These are phyloP conservation scores for Flueggea neowawraea DNA, from an alignment of 441 rosid species.

Conservation along the genomic window DNA sequence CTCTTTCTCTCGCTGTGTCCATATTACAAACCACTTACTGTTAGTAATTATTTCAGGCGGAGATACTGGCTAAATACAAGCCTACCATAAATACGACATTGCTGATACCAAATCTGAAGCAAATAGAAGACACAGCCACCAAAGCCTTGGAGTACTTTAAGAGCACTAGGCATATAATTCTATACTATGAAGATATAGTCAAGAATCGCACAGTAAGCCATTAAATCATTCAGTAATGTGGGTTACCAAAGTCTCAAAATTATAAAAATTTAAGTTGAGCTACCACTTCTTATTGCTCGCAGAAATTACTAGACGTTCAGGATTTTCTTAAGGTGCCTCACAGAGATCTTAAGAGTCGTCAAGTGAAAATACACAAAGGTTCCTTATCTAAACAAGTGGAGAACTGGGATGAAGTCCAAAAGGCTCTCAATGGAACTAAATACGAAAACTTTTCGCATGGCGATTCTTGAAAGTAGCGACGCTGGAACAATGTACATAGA, in stretches of 20 bases:
- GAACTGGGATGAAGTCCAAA: conserved; percentile 72
- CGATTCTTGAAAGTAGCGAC: conserved; percentile 49
- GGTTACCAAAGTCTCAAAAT: background rate
- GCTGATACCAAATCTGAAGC: conserved; percentile 54
- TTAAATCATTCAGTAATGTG: background rate
- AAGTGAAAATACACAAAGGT: conserved; percentile 93
- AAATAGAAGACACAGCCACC: conserved; percentile 59
- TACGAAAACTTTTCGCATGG: conserved; percentile 56
- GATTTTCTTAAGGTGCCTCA: conserved; percentile 80
- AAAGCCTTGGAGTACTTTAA: conserved; percentile 86
- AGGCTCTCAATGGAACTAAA: conserved; percentile 56
- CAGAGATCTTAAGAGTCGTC: conserved; percentile 66
- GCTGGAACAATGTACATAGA: conserved; percentile 25
- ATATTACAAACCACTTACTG: background rate
- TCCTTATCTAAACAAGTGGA: conserved; percentile 54
- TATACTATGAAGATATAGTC: conserved; percentile 87
- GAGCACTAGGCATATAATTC: conserved; percentile 65
- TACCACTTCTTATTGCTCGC: conserved; percentile 10
- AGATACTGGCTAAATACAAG: conserved; percentile 81
- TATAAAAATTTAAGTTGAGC: background rate
- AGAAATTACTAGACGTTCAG: conserved; percentile 78
- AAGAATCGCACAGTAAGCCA: conserved; percentile 72
- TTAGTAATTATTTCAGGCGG: conserved; percentile 69
- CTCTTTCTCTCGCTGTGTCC: conserved; percentile 1
- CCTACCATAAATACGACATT: conserved; percentile 63